phyloP scores from a whole-genome alignment of 805 yeast genomes.

The Lipomyces orientalis region DNA sequence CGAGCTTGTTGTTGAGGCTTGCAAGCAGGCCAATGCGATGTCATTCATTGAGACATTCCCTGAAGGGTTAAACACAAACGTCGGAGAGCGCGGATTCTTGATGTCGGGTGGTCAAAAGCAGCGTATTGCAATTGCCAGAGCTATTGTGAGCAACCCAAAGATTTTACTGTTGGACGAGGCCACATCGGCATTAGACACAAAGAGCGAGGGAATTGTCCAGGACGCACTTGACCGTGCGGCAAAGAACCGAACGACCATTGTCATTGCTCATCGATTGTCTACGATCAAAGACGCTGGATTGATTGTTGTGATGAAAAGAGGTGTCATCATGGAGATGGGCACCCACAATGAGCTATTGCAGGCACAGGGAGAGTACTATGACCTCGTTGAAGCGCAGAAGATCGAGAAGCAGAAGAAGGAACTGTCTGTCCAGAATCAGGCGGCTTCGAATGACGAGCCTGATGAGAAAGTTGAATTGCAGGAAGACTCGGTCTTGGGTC shows the following conservation, averaged over 20 bases:
- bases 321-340: conserved; percentile 54
- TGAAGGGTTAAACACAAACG: conserved; percentile 53
- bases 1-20: conserved; percentile 50
- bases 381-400: conserved; percentile 43
- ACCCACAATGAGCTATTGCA: conserved; percentile 45
- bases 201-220: conserved; percentile 65
- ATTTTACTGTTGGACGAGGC: conserved; percentile 68
- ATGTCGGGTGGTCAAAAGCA: conserved; percentile 74
- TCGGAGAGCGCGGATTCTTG: conserved; percentile 65
- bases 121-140: conserved; percentile 67
- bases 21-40: conserved; percentile 58
- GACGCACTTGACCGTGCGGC: conserved; percentile 51
- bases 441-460: background rate
- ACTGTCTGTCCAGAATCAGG: conserved; percentile 11
- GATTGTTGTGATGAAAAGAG: conserved; percentile 52
- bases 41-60: conserved; percentile 59
- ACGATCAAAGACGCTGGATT: conserved; percentile 58
- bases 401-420: conserved; percentile 32
- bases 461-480: conserved; percentile 5
- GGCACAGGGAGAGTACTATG: conserved; percentile 38
- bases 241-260: conserved; percentile 52
- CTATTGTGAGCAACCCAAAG: conserved; percentile 60
- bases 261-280: conserved; percentile 59
- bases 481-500: conserved; percentile 6
- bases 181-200: conserved; percentile 68